Conservation (phyloP, 805 yeast genomes). For the Lipomyces mesembrius region DNA sequence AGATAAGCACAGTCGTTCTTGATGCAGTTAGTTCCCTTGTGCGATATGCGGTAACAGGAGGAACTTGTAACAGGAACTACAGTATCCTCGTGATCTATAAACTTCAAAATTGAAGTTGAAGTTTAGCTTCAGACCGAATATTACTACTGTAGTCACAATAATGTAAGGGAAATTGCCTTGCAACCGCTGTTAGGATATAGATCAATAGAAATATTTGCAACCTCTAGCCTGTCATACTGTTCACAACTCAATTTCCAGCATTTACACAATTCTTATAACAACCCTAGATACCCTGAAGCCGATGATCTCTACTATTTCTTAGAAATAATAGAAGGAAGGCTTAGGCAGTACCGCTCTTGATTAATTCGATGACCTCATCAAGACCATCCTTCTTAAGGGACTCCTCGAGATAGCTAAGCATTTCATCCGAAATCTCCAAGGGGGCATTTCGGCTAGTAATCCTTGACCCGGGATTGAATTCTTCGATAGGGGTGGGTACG, state of each 20-base stretch:
- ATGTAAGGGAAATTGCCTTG: too few relatives aligned
- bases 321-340: background rate
- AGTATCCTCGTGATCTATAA: background rate
- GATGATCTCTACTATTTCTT: background rate
- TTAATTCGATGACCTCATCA: background rate
- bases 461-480: background rate
- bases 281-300: background rate
- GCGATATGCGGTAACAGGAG: background rate
- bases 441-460: background rate
- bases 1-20: too few relatives aligned
- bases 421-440: constrained; percentile 1
- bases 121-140: background rate
- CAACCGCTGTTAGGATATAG: background rate
- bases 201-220: background rate
- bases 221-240: background rate
- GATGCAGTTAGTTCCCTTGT: background rate
- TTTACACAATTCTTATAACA: background rate
- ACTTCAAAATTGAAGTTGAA: background rate
- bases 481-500: background rate
- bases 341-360: background rate
- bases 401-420: constrained; percentile 2
- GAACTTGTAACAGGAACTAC: background rate
- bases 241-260: background rate
- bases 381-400: constrained; percentile 2
- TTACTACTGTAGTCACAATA: background rate